Evolutionary conservation across 208 protist genomes (phyloP), one percentile per base, ranked within the genome.

Genomic region (Strigomonas culicis): DNA sequence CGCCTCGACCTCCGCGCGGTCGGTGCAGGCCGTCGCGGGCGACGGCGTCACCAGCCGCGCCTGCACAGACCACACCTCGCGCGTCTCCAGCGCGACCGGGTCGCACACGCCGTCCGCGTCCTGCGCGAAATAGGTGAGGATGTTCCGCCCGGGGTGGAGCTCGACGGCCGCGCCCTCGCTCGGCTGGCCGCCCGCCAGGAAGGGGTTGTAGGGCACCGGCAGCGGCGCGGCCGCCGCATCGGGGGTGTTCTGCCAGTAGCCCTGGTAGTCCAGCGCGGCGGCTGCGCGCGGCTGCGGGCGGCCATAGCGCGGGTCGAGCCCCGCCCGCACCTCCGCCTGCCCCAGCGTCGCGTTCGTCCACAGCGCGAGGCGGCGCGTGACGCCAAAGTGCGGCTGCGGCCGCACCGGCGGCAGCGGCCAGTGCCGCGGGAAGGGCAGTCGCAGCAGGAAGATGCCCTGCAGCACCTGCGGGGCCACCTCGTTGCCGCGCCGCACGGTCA

Each of bases 31-130:
- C 0, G 86, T 93, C 19, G 66, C 24, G 0, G 81, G 80, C 4
- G 74, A 67, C 1, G 66, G 28, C 4, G 76, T 68, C 11, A 69
- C 31, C 3, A 93, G 43, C 56, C 88, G 60, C n/a, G 68, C 68
- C 59, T 95, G 89, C 46, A 95, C 63, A 0, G 85, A 70, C 86
- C 86, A 95, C 13, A 91, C 24, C 31, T 93, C 82, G 2, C 74
- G 86, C 15, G 31, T 60, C 66, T 93, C 89, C 2, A 95, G 56
- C 32, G 75, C 27, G 6, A 83, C 77, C 0, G 89, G 77, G 4
- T 86, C 77, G 66, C 89, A 95, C 25, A 91, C 84, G 43, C 84
- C 86, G 49, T 95, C 89, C 46, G 81, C 71, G 59, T 95, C 89
- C 8, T 63, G 64, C 31, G 90, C 78, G 43, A 80, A 70, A 65